Percentiles rank a stretch among this genome's conserved stretches.
These are phyloP conservation scores for Hymenoscyphus linearis DNA, from an alignment of 2,329 filamentous ascomycete genomes.

Conservation along the genomic window DNA sequence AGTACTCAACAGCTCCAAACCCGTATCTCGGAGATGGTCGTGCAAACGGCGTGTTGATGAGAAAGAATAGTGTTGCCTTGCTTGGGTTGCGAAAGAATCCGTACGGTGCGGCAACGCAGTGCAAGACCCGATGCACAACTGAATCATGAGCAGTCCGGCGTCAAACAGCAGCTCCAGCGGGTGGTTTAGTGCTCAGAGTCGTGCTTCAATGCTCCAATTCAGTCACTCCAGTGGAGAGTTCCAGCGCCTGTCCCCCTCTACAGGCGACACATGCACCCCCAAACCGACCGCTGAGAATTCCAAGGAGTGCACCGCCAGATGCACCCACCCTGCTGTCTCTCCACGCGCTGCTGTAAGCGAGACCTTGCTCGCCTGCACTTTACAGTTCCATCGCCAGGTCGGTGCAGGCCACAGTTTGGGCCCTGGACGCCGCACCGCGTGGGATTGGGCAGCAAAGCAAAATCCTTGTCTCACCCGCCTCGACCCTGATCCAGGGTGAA, in stretches of 20 bases:
- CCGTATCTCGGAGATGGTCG: neutral
- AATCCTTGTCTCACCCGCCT: conserved; percentile 20
- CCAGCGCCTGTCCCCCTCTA: neutral
- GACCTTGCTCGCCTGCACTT: neutral
- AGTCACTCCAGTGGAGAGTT: neutral
- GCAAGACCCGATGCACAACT: conserved; percentile 5
- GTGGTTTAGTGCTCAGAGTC: neutral
- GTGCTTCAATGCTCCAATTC: neutral
- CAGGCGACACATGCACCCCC: conserved; percentile 2
- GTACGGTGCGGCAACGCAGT: neutral
- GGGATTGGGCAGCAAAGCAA: conserved; percentile 27
- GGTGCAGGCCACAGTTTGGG: conserved; percentile 11
- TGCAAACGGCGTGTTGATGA: conserved; percentile 7
- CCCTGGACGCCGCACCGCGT: conserved; percentile 13
- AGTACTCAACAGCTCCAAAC: neutral
- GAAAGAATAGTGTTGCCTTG: neutral
- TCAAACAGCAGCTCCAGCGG: neutral
- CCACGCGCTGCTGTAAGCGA: conserved; percentile 18
- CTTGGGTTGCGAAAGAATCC: conserved; percentile 1
- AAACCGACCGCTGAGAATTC: neutral
- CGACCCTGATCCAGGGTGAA: conserved; percentile 24
- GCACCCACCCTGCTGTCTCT: neutral
- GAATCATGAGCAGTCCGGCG: conserved; percentile 9
- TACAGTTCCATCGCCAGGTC: conserved; percentile 6
- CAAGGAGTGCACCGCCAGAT: neutral